Base-by-base conservation (phyloP, 139 green algal species). In the Haematococcus lacustris region DNA sequence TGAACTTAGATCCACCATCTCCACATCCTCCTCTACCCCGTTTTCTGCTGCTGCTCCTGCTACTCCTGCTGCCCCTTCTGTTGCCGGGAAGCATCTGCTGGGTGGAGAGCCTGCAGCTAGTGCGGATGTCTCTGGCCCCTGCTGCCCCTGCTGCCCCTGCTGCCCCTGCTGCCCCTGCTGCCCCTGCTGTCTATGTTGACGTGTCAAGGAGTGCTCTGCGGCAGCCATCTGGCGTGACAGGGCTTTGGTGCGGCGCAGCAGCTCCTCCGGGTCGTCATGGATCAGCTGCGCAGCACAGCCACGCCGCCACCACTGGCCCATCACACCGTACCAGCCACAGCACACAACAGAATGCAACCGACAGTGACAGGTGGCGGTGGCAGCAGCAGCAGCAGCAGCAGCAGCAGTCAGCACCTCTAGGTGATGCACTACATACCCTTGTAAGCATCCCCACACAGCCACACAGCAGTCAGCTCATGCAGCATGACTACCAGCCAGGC, bases 191-290 rank as follows among this genome's bases (percentile, higher is more conserved):
- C 39, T 30, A 30, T 39, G 30, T n/a, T n/a, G n/a, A n/a, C n/a
- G n/a, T n/a, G n/a, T n/a, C n/a, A n/a, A n/a, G n/a, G n/a, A n/a
- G n/a, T n/a, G n/a, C n/a, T n/a, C n/a, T n/a, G n/a, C n/a, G n/a
- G n/a, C n/a, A n/a, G n/a, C n/a, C n/a, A n/a, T n/a, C n/a, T n/a
- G n/a, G n/a, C n/a, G n/a, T n/a, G n/a, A n/a, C n/a, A n/a, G n/a
- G n/a, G n/a, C n/a, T 38, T 70, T 70, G 38, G 6, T 70, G 37
- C 64, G 64, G 32, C 73, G 47, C 72, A 73, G 64, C 26, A 78
- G 26, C 38, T 75, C 73, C 70, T 83, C 72, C 5, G 78, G 70
- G 60, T 83, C 68, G 30, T 75, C 38, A 62, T 77, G 57, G 57
- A 74, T 7, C 37, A 72, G 13, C 4, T 69, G 59, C 62, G 74